Conservation (phyloP, 805 yeast species). For the Cyberlindnera lachancei region DNA sequence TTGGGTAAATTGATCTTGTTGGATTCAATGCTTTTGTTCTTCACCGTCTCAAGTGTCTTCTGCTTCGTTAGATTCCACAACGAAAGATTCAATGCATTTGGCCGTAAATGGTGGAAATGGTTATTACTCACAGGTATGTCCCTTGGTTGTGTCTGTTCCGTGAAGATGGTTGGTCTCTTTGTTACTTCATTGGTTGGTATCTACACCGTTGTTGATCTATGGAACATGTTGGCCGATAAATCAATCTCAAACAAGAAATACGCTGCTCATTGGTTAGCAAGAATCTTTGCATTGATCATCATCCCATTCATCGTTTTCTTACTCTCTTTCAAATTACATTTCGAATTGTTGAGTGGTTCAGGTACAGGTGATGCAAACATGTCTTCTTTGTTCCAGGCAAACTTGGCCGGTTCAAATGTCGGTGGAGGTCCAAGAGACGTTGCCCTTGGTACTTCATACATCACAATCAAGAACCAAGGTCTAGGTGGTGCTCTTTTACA, state of each 20-base stretch:
- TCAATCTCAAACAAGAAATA: constrained; percentile 44
- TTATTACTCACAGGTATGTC: constrained; percentile 72
- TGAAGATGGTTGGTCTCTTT: constrained; percentile 95
- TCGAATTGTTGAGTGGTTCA: constrained; percentile 60
- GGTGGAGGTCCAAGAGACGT: constrained; percentile 63
- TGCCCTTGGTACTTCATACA: constrained; percentile 43
- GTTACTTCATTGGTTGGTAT: constrained; percentile 84
- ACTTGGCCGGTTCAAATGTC: constrained; percentile 57
- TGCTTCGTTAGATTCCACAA: constrained; percentile 68
- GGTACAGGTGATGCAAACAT: constrained; percentile 80
- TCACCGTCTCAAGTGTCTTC: constrained; percentile 77
- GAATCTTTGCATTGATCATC: constrained; percentile 54
- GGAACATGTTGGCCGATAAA: constrained; percentile 74
- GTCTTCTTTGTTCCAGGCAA: constrained; percentile 79
- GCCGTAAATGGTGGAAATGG: constrained; percentile 93
- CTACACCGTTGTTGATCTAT: constrained; percentile 80
- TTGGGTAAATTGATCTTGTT: constrained; percentile 83
- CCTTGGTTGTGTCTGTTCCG: constrained; percentile 87
- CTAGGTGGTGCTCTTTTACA: constrained; percentile 68
- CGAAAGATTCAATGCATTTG: constrained; percentile 43
- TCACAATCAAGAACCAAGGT: constrained; percentile 54
- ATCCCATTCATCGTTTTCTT: constrained; percentile 59
- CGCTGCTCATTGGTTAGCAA: constrained; percentile 56
- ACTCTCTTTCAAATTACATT: constrained; percentile 66
- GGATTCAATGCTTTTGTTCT: constrained; percentile 85